Evolutionary conservation across 768 basidiomycete genomes (phyloP).

Genomic region (Suillus decipiens): DNA sequence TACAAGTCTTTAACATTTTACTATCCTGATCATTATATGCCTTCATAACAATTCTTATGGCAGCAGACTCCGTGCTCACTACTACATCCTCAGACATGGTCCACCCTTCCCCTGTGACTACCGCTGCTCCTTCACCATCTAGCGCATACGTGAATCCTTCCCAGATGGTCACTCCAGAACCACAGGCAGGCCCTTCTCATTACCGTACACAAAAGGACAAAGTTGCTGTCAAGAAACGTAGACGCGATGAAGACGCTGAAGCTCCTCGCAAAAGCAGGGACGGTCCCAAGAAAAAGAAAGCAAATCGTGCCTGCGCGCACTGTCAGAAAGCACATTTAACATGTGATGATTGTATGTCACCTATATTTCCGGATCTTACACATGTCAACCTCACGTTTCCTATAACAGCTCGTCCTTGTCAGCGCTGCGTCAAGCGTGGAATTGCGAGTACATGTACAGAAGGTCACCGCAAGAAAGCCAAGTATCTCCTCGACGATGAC

Average conservation of each 20-base stretch:
- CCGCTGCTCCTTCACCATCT: slow-evolving; percentile 21
- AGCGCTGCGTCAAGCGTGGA: slow-evolving; percentile 92
- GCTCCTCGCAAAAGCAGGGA: slow-evolving; percentile 64
- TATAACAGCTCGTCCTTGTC: slow-evolving; percentile 88
- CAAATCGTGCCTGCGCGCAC: slow-evolving; percentile 89
- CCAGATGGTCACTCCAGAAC: slow-evolving; percentile 38
- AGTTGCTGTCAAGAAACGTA: slow-evolving; percentile 49
- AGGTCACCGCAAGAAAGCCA: slow-evolving; percentile 96
- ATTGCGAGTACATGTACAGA: slow-evolving; percentile 88
- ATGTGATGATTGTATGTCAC: slow-evolving; percentile 90
- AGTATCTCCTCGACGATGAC: slow-evolving; percentile 92
- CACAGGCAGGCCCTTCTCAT: slow-evolving; percentile 36
- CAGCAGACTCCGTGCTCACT: slow-evolving; percentile 7
- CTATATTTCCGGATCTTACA: slow-evolving; percentile 4
- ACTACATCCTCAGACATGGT: slow-evolving; percentile 12
- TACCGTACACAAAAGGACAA: slow-evolving; percentile 40
- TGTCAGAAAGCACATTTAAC: slow-evolving; percentile 98
- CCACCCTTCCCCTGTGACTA: slow-evolving; percentile 13
- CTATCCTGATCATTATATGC: slow-evolving; percentile 13
- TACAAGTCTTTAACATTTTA: not conserved
- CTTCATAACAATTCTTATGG: slow-evolving; percentile 16
- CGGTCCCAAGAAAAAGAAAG: slow-evolving; percentile 92
- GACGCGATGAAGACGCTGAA: slow-evolving; percentile 62
- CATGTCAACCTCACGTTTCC: slow-evolving; percentile 18
- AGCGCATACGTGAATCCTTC: slow-evolving; percentile 43